Conservation (phyloP, 164 flowering plant genomes). For the Saururus chinensis region DNA sequence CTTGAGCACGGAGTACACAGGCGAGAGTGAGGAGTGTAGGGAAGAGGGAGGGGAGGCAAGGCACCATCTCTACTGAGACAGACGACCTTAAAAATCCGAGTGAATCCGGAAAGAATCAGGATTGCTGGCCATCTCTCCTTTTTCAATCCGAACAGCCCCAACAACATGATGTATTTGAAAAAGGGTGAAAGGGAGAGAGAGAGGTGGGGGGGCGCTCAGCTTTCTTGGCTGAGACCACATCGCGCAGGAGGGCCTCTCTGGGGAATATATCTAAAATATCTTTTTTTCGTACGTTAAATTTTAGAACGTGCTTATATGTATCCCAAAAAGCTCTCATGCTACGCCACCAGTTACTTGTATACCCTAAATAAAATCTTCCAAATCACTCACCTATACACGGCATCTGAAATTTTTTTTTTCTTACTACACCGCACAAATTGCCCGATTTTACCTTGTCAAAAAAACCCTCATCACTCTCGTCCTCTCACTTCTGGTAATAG, state of each 20-base stretch:
- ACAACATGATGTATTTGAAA: conserved; percentile 24
- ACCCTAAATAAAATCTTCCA: no score
- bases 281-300: no score
- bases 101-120: conserved; percentile 19
- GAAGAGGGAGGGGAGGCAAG: conserved; percentile 22
- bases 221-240: conserved; percentile 2
- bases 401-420: no score
- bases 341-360: no score
- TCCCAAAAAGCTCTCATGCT: no score
- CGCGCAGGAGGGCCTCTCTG: conserved; percentile 22
- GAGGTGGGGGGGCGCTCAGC: conserved; percentile 26
- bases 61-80: conserved; percentile 47
- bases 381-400: no score
- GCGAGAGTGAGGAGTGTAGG: not conserved
- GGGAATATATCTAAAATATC: conserved; percentile 4
- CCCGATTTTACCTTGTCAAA: no score
- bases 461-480: no score
- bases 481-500: no score
- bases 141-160: conserved; percentile 40
- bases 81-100: conserved; percentile 49
- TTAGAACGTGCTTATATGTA: no score
- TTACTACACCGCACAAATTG: no score
- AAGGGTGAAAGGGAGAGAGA: conserved; percentile 18
- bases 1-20: no score
- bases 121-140: conserved; percentile 7